Evolutionary conservation across 2,329 filamentous ascomycete genomes (phyloP).

Genomic region (Ilyonectria destructans): DNA sequence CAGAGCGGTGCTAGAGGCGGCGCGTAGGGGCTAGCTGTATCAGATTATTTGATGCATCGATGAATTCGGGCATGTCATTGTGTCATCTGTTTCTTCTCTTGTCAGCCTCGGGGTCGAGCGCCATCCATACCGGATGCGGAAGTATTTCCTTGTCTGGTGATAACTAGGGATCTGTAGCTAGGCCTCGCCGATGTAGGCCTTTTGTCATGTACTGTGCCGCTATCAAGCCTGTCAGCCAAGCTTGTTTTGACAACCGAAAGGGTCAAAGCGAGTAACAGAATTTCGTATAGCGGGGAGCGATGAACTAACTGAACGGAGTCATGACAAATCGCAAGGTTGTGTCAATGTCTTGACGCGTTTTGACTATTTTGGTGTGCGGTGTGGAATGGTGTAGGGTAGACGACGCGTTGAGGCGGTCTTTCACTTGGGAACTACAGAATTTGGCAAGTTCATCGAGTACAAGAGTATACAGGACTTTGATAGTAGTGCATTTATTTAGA

Average conservation of each 20-base stretch:
- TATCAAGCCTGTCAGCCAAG: conserved; percentile 12
- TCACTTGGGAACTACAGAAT: background rate
- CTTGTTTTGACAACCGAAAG: conserved; percentile 7
- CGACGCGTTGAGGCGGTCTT: background rate
- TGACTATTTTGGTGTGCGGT: background rate
- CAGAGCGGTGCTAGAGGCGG: background rate
- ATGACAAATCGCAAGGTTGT: conserved; percentile 9
- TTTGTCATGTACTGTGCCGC: conserved; percentile 7
- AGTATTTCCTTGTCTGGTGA: background rate
- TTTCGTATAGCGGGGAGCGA: background rate
- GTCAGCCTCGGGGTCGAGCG: background rate
- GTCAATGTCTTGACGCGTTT: background rate
- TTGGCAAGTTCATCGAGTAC: background rate
- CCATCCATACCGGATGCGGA: background rate
- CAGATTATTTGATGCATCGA: conserved; percentile 27
- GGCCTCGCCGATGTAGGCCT: background rate
- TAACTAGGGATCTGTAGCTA: background rate
- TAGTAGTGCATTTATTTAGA: no score
- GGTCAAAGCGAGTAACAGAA: conserved; percentile 14
- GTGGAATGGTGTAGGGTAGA: conserved; percentile 13
- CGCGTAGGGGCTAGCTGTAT: conserved; percentile 17
- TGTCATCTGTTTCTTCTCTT: conserved; percentile 10
- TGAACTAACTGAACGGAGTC: background rate
- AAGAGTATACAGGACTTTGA: background rate
- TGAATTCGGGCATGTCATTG: conserved; percentile 11